phyloP scores from a whole-genome alignment of 495 filamentous ascomycete species.

The Hypoxylon lienhwacheense region DNA sequence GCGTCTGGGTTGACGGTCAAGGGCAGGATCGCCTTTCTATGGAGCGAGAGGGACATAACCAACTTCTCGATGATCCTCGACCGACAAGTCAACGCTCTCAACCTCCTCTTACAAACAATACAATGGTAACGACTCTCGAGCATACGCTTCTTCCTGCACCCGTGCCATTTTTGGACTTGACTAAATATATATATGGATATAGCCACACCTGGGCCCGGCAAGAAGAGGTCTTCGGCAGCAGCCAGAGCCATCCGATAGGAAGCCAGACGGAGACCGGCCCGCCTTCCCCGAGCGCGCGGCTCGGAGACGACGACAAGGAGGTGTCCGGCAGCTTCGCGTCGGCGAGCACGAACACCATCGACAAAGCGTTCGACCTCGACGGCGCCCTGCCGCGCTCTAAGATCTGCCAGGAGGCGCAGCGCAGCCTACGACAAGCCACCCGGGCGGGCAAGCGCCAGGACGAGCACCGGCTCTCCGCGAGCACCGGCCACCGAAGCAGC shows the following conservation, averaged over 20 bases:
- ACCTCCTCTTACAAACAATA: constrained; percentile 18
- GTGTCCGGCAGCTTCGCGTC: constrained; percentile 9
- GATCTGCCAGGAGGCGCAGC: constrained; percentile 1
- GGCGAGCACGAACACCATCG: constrained; percentile 1
- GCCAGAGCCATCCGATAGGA: constrained; percentile 7
- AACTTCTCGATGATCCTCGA: constrained; percentile 5
- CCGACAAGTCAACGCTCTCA: constrained; percentile 17
- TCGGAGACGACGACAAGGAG: no score
- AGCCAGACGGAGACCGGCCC: not conserved
- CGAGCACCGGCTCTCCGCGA: not conserved
- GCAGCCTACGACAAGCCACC: constrained; percentile 5
- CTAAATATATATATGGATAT: not conserved
- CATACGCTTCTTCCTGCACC: no score
- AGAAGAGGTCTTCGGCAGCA: not conserved
- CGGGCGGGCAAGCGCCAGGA: not conserved
- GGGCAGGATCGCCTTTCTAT: constrained; percentile 4
- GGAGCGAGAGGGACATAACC: constrained; percentile 12
- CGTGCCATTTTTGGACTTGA: not conserved
- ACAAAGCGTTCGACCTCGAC: constrained; percentile 12
- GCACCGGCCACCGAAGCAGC: not conserved
- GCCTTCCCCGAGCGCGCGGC: no score
- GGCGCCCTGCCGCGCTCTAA: not conserved
- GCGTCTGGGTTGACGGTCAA: not conserved
- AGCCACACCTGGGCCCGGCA: constrained; percentile 8
- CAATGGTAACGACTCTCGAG: constrained; percentile 11